phyloP scores from a whole-genome alignment of 2,329 filamentous ascomycete species.

The Penicillium hesseltinei region DNA sequence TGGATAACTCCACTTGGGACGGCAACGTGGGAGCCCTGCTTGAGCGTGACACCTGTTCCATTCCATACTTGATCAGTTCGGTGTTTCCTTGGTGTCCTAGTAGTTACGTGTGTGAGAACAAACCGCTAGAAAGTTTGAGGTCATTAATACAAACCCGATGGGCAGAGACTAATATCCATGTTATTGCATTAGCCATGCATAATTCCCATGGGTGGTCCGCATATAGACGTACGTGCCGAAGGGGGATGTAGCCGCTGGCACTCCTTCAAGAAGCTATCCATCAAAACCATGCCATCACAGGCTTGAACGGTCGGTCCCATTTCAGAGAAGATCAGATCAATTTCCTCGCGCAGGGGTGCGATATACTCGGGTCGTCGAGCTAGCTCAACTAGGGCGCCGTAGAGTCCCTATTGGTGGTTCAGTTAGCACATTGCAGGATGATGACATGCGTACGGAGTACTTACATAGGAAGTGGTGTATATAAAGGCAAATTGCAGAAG shows the following conservation, averaged over 20 bases:
- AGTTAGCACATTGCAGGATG: background rate
- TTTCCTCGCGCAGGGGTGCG: conserved; percentile 17
- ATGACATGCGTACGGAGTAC: background rate
- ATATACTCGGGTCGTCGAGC: conserved; percentile 21
- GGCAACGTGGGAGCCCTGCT: conserved; percentile 22
- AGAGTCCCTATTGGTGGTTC: conserved; percentile 15
- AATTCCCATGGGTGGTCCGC: background rate
- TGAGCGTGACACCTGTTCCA: conserved; percentile 17
- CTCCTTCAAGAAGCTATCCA: conserved; percentile 25
- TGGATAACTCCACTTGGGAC: conserved; percentile 21
- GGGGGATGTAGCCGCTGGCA: conserved; percentile 24
- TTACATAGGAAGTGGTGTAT: conserved; percentile 24
- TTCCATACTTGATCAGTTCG: background rate
- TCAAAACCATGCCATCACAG: conserved; percentile 19
- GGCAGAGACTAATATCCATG: conserved; percentile 18
- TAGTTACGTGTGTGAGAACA: background rate
- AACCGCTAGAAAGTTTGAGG: conserved; percentile 22
- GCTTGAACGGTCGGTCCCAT: conserved; percentile 12
- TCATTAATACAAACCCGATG: conserved; percentile 19
- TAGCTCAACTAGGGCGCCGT: conserved; percentile 18
- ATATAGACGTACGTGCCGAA: conserved; percentile 21
- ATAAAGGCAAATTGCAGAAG: conserved; percentile 25
- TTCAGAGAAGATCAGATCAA: conserved; percentile 4
- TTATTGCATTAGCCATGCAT: conserved; percentile 3
- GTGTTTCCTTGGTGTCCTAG: background rate